A percentile compares a stretch with the other conserved stretches of the same genome.
Evolutionary conservation across 2,329 filamentous ascomycete species (phyloP).

Genomic region (Calonectria hongkongensis): DNA sequence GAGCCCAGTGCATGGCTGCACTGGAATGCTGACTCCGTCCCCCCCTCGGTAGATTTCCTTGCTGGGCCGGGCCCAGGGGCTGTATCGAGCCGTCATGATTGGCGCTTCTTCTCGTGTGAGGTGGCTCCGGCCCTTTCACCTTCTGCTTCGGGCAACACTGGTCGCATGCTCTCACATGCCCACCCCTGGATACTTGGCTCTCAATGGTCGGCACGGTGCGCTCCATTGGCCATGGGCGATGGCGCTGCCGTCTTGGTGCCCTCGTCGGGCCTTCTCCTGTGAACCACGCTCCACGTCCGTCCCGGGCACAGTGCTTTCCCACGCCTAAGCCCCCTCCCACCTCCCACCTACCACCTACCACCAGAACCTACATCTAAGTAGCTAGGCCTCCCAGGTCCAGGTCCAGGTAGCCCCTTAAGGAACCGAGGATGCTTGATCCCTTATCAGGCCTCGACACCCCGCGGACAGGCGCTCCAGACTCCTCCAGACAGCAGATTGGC

Average conservation of each 20-base stretch:
- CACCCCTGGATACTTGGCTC: slow-evolving; percentile 50
- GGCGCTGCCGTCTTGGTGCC: slow-evolving; percentile 46
- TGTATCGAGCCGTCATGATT: slow-evolving; percentile 57
- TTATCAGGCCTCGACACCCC: slow-evolving; percentile 55
- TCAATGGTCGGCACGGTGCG: slow-evolving; percentile 53
- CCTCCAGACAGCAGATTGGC: slow-evolving; percentile 56
- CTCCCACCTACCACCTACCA: not conserved
- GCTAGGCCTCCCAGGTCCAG: slow-evolving; percentile 20
- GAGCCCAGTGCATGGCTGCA: slow-evolving; percentile 39
- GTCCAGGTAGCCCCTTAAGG: slow-evolving; percentile 31
- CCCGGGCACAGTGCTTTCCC: slow-evolving; percentile 14
- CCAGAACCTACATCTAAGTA: slow-evolving; percentile 27
- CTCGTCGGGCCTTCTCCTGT: slow-evolving; percentile 53
- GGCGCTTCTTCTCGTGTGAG: slow-evolving; percentile 55
- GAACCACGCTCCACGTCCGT: slow-evolving; percentile 29
- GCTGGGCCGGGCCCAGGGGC: slow-evolving; percentile 50
- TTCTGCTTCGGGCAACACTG: slow-evolving; percentile 60
- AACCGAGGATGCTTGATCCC: slow-evolving; percentile 45
- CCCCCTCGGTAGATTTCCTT: slow-evolving; percentile 54
- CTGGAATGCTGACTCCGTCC: slow-evolving; percentile 46
- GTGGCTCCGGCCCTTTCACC: slow-evolving; percentile 59
- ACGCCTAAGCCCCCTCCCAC: slow-evolving; percentile 15
- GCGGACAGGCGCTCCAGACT: slow-evolving; percentile 50
- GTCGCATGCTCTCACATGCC: slow-evolving; percentile 59
- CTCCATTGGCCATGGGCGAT: slow-evolving; percentile 45